Base-by-base conservation (phyloP, 345 rosid species). In the Aethionema arabicum region DNA sequence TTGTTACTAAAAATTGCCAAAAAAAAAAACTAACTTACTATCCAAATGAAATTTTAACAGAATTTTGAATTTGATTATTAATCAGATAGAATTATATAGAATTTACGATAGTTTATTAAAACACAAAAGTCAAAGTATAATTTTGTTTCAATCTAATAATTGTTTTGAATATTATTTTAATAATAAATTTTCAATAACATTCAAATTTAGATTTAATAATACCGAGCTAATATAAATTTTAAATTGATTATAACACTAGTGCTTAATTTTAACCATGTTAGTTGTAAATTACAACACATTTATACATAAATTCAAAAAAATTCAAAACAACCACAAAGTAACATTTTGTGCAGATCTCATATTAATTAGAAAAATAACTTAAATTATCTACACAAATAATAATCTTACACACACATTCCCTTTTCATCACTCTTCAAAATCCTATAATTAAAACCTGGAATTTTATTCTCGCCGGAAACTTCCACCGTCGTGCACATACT, bases 401-500 rank as follows among this genome's bases (percentile, higher is more conserved):
- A 60, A 11, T 31, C 7, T 36, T 61, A 53, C 21, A 33, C 51
- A 39, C 36, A 40, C 44, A 69, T 61, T 11, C 52, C 53, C 29
- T 55, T 49, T n/a, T 42, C 30, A 44, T 84, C 86, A 64, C 66
- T 74, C 74, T 79, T 82, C 31, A 90, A 85, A 70, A 78, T 85
- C 67, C 80, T 82, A 55, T 86, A 90, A 59, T 58, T 64, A 60
- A 35, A 64, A 51, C 70, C 50, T 10, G 66, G 65, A 43, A 64
- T 44, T 50, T 54, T 73, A 54, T 67, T 49, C 56, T 56, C 59
- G 3, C 79, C 83, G 8, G 76, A 63, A 63, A 79, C 86, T 56
- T 83, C 86, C 16, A 73, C 67, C 30, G 72, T 72, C 38, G 95
- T 75, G 55, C 86, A 85, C 61, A 85, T 59, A 52, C 80, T 78